These are phyloP conservation scores for Leptographium lundbergii DNA, from an alignment of 2,329 filamentous ascomycete genomes.

Conservation along the genomic window DNA sequence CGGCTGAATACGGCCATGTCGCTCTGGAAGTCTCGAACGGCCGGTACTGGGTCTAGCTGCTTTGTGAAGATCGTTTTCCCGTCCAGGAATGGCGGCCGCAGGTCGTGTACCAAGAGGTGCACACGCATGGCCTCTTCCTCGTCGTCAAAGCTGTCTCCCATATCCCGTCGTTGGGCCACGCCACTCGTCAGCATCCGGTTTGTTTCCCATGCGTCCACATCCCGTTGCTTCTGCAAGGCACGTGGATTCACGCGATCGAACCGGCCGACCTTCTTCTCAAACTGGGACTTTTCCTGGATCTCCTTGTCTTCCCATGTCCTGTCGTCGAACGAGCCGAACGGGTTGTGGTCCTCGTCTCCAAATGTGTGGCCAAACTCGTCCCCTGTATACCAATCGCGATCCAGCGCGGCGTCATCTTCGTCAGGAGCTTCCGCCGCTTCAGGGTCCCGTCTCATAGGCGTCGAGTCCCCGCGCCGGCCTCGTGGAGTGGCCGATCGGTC, in stretches of 20 bases:
- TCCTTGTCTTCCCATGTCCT: slow-evolving; percentile 59
- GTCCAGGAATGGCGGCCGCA: slow-evolving; percentile 88
- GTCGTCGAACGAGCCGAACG: slow-evolving; percentile 67
- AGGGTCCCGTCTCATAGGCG: slow-evolving; percentile 42
- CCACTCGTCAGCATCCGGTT: slow-evolving; percentile 97
- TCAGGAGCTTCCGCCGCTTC: slow-evolving; percentile 48
- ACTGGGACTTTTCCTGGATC: slow-evolving; percentile 57
- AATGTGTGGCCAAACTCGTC: slow-evolving; percentile 75
- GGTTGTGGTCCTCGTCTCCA: slow-evolving; percentile 86
- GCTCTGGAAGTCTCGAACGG: slow-evolving; percentile 85
- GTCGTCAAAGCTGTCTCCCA: slow-evolving; percentile 71
- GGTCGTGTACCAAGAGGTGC: slow-evolving; percentile 84
- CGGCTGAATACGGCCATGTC: slow-evolving; percentile 98
- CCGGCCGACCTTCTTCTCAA: slow-evolving; percentile 67
- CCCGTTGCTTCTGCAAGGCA: slow-evolving; percentile 75
- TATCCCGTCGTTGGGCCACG: slow-evolving; percentile 78
- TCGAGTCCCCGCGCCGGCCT: slow-evolving; percentile 12
- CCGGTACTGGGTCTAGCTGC: slow-evolving; percentile 87
- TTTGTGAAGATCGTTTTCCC: slow-evolving; percentile 95
- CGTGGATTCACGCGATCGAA: slow-evolving; percentile 56
- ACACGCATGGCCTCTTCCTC: slow-evolving; percentile 84
- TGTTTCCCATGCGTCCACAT: slow-evolving; percentile 96
- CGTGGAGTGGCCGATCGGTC: slow-evolving; percentile 13
- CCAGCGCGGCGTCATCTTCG: slow-evolving; percentile 62
- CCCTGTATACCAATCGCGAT: slow-evolving; percentile 86